Evolutionary conservation across 1,139 yeast genomes (phyloP).

Genomic region (Hemisphaericaspora xylanilytica): DNA sequence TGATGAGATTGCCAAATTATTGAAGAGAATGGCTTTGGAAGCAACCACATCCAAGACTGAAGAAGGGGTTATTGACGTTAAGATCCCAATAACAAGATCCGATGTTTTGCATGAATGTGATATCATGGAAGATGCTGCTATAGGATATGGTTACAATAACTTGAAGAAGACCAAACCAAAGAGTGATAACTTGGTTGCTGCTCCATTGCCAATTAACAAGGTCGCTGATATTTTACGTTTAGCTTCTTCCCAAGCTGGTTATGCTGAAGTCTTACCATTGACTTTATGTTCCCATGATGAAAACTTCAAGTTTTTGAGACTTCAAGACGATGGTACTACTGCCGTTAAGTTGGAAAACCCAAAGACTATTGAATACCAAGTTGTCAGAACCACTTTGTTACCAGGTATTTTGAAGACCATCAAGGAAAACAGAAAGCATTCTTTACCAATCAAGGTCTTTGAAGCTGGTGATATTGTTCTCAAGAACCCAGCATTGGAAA

Average conservation of each 20-base stretch:
- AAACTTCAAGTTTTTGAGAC: conserved; percentile 82
- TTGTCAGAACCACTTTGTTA: conserved; percentile 88
- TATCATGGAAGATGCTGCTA: conserved; percentile 97
- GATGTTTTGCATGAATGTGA: conserved; percentile 97
- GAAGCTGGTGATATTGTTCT: conserved; percentile 94
- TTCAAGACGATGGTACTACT: conserved; percentile 64
- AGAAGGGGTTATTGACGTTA: conserved; percentile 59
- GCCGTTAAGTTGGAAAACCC: conserved; percentile 96
- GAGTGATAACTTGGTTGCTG: conserved; percentile 76
- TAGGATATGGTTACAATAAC: conserved; percentile 93
- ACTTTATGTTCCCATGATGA: conserved; percentile 96
- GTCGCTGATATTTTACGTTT: conserved; percentile 85
- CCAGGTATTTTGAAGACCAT: conserved; percentile 96
- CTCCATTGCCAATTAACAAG: conserved; percentile 88
- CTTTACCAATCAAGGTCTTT: conserved; percentile 90
- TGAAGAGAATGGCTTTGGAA: conserved; percentile 76
- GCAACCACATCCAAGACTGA: conserved; percentile 55
- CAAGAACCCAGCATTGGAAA: conserved; percentile 75
- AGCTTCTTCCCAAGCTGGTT: conserved; percentile 93
- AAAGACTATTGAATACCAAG: conserved; percentile 94
- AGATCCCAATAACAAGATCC: conserved; percentile 89
- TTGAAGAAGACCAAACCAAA: conserved; percentile 78
- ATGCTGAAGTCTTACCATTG: conserved; percentile 93
- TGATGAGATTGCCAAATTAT: conserved; percentile 63
- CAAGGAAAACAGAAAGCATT: conserved; percentile 93